Conservation (phyloP, 805 yeast species). For the Zygosaccharomyces kombuchaensis region DNA sequence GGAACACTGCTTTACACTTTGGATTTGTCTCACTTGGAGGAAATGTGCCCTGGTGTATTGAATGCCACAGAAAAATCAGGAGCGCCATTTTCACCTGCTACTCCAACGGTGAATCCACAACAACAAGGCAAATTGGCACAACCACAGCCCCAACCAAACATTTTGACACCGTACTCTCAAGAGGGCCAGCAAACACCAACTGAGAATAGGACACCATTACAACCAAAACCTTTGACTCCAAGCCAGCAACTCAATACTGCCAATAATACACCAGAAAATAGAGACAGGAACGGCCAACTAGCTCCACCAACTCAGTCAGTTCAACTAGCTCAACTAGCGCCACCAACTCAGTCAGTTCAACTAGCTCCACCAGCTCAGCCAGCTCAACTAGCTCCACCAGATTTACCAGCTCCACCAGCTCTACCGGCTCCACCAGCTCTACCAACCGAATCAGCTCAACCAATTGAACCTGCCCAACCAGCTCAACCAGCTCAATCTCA, state of each 20-base stretch:
- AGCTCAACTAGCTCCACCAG: not conserved
- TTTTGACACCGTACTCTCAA: conserved; percentile 28
- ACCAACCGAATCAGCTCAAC: not conserved
- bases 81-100: conserved; percentile 17
- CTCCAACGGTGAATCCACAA: conserved; percentile 15
- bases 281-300: not conserved
- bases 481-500: not conserved
- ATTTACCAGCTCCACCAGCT: not conserved
- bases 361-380: not conserved
- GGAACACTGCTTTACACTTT: conserved; percentile 63
- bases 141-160: conserved; percentile 18
- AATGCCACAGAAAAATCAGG: conserved; percentile 34
- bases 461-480: not conserved
- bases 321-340: not conserved
- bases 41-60: conserved; percentile 38
- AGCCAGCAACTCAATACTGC: not conserved
- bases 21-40: conserved; percentile 43
- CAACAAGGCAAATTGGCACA: conserved; percentile 5
- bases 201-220: conserved; percentile 9
- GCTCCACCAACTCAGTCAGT: not conserved
- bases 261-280: not conserved
- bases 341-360: not conserved
- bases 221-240: conserved; percentile 15
- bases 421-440: not conserved
- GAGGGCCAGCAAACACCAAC: conserved; percentile 15